Evolutionary conservation across 495 filamentous ascomycete species (phyloP), one percentile per base, ranked within the genome.

Genomic region (Penicillium goetzii): DNA sequence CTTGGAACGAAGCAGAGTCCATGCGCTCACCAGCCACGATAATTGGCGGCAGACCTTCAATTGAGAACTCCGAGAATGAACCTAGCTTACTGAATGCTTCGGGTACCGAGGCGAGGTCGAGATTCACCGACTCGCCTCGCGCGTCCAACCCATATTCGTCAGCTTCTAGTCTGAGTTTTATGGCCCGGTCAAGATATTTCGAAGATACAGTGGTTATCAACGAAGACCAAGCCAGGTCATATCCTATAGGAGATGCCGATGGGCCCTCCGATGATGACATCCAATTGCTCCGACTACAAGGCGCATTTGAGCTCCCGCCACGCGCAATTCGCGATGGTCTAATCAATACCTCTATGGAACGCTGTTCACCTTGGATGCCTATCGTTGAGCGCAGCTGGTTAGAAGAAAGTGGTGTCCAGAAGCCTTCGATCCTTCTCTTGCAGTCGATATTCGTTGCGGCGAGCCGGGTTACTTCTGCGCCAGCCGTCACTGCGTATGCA

Each of bases 281-380:
- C 15, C 66, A 72, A 50, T 21, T 72, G 32, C 63, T 72, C 6
- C 65, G 60, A n/a, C n/a, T 70, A 34, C 68, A 72, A 43, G 53
- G 65, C 12, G 70, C 70, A 15, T 72, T 72, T 19, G 68, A 72
- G 25, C 60, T 70, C 5, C 70, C 70, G 8, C 68, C 68, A 21
- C 60, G 65, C n/a, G 56, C 68, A 43, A 59, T 72, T 4, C 68
- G 68, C 1, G 65, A 72, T 30, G 65, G 68, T 5, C 28, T 72
- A 47, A 68, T 72, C 36, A 69, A 72, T 56, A 70, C 65, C 11
- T 72, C 70, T 50, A 72, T 72, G 65, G 64, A 70, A 25, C 52
- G 61, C 41, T 70, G 68, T 36, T 64, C 68, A 6, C 70, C 70
- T 28, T 70, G 68, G 70, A 72, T 72, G 70, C 70, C 70, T 0